A percentile compares a stretch with the other conserved stretches of the same genome.
phyloP scores from a whole-genome alignment of 2,329 filamentous ascomycete species.

The Fonsecaea monophora region DNA sequence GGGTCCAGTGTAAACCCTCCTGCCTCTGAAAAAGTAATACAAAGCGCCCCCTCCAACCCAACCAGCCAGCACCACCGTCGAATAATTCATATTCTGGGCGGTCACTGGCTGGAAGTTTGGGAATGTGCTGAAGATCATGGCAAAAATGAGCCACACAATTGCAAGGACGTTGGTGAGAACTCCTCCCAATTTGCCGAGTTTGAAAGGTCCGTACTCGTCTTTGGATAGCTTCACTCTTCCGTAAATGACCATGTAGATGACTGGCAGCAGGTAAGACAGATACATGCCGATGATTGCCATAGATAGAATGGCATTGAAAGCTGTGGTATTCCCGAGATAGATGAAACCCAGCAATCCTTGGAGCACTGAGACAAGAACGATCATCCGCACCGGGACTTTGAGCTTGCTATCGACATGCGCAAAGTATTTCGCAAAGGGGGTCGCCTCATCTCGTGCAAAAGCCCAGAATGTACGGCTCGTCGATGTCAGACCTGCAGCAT shows the following conservation, averaged over 20 bases:
- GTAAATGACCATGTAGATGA: conserved; percentile 54
- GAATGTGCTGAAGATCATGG: conserved; percentile 45
- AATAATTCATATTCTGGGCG: conserved; percentile 47
- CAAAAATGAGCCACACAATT: conserved; percentile 43
- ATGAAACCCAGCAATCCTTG: conserved; percentile 33
- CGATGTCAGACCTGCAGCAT: conserved; percentile 46
- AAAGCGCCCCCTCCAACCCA: conserved; percentile 48
- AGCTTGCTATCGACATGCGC: conserved; percentile 28
- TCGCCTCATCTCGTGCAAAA: conserved; percentile 51
- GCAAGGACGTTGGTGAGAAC: conserved; percentile 43
- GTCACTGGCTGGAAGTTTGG: conserved; percentile 44
- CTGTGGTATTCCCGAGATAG: conserved; percentile 35
- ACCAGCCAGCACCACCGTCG: conserved; percentile 34
- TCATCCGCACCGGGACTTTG: conserved; percentile 22
- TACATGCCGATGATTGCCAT: conserved; percentile 51
- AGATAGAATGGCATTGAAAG: conserved; percentile 42
- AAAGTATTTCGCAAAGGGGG: conserved; percentile 47
- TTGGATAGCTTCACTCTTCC: conserved; percentile 38
- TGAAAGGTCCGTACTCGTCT: conserved; percentile 36
- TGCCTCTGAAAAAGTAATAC: conserved; percentile 56
- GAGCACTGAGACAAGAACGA: conserved; percentile 30
- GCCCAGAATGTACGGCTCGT: conserved; percentile 48
- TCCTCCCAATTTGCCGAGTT: conserved; percentile 39
- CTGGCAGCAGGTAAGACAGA: conserved; percentile 56
- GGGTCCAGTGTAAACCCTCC: conserved; percentile 58